A percentile compares a stretch with the other conserved stretches of the same genome.
Conservation (phyloP, 2,329 filamentous ascomycete species). For the Colletotrichum spinosum region DNA sequence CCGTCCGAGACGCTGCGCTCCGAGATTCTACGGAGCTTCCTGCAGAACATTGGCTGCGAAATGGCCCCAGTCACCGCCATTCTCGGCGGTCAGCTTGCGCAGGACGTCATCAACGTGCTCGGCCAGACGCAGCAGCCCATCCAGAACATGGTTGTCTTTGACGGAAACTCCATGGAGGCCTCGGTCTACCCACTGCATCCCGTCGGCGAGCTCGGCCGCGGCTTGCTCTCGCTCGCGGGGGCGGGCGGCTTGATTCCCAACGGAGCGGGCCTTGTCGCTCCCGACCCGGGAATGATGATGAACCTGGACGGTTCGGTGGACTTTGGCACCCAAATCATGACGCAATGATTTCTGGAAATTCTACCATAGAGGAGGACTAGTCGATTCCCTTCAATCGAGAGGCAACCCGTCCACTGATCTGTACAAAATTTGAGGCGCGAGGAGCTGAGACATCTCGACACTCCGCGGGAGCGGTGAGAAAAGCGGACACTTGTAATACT, state of each 20-base stretch:
- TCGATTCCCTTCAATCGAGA: too few species aligned
- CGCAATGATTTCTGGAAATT: conserved; percentile 14
- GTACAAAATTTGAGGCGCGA: too few species aligned
- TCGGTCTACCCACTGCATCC: conserved; percentile 87
- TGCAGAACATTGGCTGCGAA: conserved; percentile 88
- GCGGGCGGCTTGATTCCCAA: conserved; percentile 34
- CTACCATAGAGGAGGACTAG: too few species aligned
- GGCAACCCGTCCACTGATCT: too few species aligned
- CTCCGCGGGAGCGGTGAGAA: too few species aligned
- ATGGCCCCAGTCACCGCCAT: conserved; percentile 89
- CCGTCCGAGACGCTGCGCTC: conserved; percentile 75
- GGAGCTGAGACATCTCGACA: too few species aligned
- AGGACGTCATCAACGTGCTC: conserved; percentile 97
- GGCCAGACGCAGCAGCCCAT: conserved; percentile 93
- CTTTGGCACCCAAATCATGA: conserved; percentile 35
- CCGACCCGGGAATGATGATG: conserved; percentile 37
- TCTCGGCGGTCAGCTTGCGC: conserved; percentile 88
- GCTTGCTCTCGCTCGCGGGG: conserved; percentile 52
- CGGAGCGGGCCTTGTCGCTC: conserved; percentile 28
- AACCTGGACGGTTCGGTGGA: conserved; percentile 35
- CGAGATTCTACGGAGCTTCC: conserved; percentile 83
- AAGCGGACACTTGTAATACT: too few species aligned
- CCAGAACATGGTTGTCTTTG: conserved; percentile 93
- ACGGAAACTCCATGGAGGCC: conserved; percentile 83
- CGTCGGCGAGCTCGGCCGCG: conserved; percentile 64